A percentile compares a stretch with the other conserved stretches of the same genome.
phyloP scores from a whole-genome alignment of 2,329 filamentous ascomycete genomes.

The Lachnellula hyalina region DNA sequence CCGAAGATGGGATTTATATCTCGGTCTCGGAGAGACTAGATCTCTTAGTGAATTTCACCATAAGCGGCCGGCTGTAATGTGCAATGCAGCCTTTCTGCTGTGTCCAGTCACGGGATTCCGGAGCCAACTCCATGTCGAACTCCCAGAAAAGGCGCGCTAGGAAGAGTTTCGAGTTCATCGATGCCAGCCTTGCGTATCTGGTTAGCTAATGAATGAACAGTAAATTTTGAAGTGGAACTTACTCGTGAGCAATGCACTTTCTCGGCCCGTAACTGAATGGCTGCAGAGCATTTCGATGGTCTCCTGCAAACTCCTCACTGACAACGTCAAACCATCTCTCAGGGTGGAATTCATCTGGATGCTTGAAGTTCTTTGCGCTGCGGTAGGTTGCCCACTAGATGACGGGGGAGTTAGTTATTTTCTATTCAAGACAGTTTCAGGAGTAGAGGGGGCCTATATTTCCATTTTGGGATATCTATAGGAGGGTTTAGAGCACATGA shows the following conservation, averaged over 20 bases:
- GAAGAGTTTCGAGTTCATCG: not conserved
- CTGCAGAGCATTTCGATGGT: conserved; percentile 1
- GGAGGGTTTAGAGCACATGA: no score
- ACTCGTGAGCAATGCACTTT: conserved; percentile 8
- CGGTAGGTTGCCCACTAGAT: not conserved
- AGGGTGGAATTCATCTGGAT: conserved; percentile 5
- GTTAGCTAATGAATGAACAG: not conserved
- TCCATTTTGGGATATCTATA: no score
- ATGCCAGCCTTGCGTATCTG: not conserved
- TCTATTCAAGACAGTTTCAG: no score
- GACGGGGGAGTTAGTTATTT: no score
- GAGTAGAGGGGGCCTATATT: no score
- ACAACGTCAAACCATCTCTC: conserved; percentile 8
- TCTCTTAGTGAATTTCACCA: no score
- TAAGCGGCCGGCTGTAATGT: no score
- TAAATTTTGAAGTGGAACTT: not conserved
- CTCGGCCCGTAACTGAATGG: conserved; percentile 9
- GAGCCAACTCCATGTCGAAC: conserved; percentile 1
- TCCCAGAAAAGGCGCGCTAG: conserved; percentile 1
- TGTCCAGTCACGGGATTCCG: no score
- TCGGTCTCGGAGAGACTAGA: no score
- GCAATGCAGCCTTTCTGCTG: no score
- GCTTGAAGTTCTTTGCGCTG: conserved; percentile 2
- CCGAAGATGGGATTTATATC: no score
- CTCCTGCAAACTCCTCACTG: not conserved